Base-by-base conservation (phyloP, 352 stramenopile genomes). In the Elongisporangium prolatum region DNA sequence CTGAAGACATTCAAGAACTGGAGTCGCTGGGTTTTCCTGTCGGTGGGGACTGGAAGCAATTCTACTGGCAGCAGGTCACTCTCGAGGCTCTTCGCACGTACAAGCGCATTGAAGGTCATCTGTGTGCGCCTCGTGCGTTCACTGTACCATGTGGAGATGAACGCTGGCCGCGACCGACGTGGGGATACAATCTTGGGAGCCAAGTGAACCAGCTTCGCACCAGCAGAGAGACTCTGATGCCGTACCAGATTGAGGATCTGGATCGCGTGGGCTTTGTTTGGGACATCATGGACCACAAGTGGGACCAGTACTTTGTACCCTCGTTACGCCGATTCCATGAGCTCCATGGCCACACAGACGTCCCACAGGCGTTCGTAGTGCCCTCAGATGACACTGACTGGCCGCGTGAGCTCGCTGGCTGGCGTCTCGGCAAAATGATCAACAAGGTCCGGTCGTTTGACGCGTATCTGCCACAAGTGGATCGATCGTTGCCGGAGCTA, bases 361-460 rank as follows among this genome's bases (percentile, higher is more conserved):
- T 84, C 3, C 72, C 70, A 9, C 72, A 81, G 57, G 25, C 25
- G 9, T 87, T 85, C 37, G 68, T 71, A 10, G 64, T 78, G 16
- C 63, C 68, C 4, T 37, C 9, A 5, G 48, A 62, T 2, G 61
- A 65, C 8, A 14, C 62, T 0, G 10, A 21, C 2, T 86, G 77
- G 72, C 57, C 61, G 3, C 28, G 55, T 8, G 40, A 57, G 17
- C 53, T 84, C 14, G 52, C 52, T n/a, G 71, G 69, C 2, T 89
- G 75, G 24, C 61, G 62, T 2, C 47, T 89, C 17, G 80, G 80
- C 38, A 38, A 21, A 11, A 65, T 75, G 55, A 69, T 91, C 22
- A 88, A 88, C 64, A 59, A 68, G 4, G 63, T 85, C 51, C 76
- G 80, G 28, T 60, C 61, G 1, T 59, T 57, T 1, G 72, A 67